Evolutionary conservation across 805 yeast species (phyloP).

Genomic region (Sporopachydermia lactativora): DNA sequence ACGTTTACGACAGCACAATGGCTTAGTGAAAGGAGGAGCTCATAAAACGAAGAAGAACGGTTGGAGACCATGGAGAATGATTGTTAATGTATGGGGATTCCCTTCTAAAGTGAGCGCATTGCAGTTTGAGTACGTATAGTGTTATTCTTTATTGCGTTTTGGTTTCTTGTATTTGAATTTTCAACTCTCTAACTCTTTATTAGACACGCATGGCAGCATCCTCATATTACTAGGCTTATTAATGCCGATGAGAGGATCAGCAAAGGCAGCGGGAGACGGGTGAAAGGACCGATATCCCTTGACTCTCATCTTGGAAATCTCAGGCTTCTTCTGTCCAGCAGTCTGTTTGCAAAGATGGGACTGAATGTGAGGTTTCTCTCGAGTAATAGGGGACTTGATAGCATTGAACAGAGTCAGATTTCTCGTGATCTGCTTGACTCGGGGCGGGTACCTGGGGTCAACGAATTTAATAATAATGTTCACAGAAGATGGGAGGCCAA

Average conservation of each 20-base stretch:
- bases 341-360: constrained; percentile 13
- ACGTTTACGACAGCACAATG: constrained; percentile 69
- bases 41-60: constrained; percentile 42
- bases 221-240: constrained; percentile 50
- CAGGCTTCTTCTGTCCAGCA: constrained; percentile 14
- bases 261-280: constrained; percentile 9
- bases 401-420: background rate
- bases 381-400: background rate
- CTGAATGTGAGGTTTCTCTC: constrained; percentile 5
- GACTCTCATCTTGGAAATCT: constrained; percentile 16
- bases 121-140: constrained; percentile 41
- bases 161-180: too few relatives aligned
- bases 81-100: constrained; percentile 51
- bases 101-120: constrained; percentile 56
- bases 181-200: too few relatives aligned
- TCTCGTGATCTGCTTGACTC: too few relatives aligned
- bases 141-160: too few relatives aligned
- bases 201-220: constrained; percentile 67
- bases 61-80: constrained; percentile 64
- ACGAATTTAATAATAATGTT: constrained; percentile 15
- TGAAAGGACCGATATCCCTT: constrained; percentile 7
- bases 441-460: too few relatives aligned
- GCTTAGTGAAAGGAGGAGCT: constrained; percentile 59
- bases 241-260: constrained; percentile 24
- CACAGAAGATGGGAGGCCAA: constrained; percentile 14